Evolutionary conservation across 257 asterid genomes (phyloP).

Genomic region (Salvia hispanica): DNA sequence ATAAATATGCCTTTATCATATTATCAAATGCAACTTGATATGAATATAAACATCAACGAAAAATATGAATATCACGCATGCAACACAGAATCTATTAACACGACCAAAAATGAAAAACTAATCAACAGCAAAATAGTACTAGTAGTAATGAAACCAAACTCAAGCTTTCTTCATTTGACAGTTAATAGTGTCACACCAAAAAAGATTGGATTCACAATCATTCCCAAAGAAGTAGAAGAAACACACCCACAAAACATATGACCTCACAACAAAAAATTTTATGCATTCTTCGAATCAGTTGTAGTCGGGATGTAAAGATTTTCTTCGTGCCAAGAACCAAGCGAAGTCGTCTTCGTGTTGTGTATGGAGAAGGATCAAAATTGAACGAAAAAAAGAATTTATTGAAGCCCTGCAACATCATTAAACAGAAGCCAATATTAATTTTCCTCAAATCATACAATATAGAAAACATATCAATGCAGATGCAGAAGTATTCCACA

Average conservation of each 20-base stretch:
- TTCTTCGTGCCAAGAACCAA: background rate
- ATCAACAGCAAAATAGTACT: background rate
- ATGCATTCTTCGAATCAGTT: background rate
- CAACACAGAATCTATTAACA: no score
- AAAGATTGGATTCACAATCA: background rate
- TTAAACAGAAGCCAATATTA: background rate
- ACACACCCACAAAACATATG: background rate
- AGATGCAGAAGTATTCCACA: background rate
- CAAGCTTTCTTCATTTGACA: background rate
- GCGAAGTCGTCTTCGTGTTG: constrained; percentile 17
- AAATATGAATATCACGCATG: no score
- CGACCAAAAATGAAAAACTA: background rate
- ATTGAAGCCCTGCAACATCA: constrained; percentile 25
- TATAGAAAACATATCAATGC: background rate
- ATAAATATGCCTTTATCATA: no score
- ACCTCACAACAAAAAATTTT: background rate
- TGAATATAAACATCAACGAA: no score
- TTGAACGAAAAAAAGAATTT: constrained; percentile 1
- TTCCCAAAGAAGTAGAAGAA: background rate
- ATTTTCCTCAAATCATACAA: background rate
- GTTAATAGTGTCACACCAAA: background rate
- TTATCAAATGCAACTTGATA: no score
- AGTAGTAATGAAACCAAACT: background rate
- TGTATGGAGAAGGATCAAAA: constrained; percentile 25
- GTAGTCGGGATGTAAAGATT: background rate